phyloP scores from a whole-genome alignment of 306 rosid genomes.

The Vigna angularis region DNA sequence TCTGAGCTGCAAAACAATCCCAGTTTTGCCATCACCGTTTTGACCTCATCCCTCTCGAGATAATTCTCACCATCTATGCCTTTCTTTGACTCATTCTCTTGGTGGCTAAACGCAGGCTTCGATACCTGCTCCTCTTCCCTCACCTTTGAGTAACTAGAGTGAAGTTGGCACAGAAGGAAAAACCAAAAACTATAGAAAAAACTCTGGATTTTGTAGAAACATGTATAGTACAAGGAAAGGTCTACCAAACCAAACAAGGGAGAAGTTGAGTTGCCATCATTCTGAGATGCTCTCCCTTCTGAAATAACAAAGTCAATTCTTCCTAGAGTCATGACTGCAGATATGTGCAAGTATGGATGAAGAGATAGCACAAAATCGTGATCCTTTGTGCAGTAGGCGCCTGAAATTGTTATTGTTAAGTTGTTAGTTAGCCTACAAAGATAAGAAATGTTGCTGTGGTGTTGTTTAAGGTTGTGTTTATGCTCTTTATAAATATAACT shows the following conservation, averaged over 20 bases:
- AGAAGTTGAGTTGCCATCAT: constrained; percentile 1
- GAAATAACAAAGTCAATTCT: constrained; percentile 36
- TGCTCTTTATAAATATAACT: not conserved
- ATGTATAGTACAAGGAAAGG: not conserved
- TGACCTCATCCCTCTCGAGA: constrained; percentile 61
- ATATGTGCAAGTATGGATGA: not conserved
- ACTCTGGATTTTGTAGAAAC: not conserved
- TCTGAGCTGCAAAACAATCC: constrained; percentile 67
- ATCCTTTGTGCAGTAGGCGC: not conserved
- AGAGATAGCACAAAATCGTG: constrained; percentile 24
- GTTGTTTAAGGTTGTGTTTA: constrained; percentile 28
- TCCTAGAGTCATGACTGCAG: constrained; percentile 23
- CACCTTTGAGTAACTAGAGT: constrained; percentile 34
- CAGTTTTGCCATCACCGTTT: constrained; percentile 61
- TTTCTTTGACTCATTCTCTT: not conserved
- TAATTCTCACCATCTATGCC: constrained; percentile 46
- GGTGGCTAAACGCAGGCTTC: constrained; percentile 37
- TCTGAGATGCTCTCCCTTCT: constrained; percentile 42
- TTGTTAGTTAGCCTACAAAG: constrained; percentile 32
- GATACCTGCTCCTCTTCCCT: constrained; percentile 18
- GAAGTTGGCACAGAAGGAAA: constrained; percentile 36
- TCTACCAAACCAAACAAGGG: constrained; percentile 40
- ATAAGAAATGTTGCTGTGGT: constrained; percentile 29
- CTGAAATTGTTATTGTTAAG: constrained; percentile 4
- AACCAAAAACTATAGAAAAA: constrained; percentile 39